A percentile compares a stretch with the other conserved stretches of the same genome.
phyloP scores from a whole-genome alignment of 83 land plant species.

The Diphasiastrum complanatum region DNA sequence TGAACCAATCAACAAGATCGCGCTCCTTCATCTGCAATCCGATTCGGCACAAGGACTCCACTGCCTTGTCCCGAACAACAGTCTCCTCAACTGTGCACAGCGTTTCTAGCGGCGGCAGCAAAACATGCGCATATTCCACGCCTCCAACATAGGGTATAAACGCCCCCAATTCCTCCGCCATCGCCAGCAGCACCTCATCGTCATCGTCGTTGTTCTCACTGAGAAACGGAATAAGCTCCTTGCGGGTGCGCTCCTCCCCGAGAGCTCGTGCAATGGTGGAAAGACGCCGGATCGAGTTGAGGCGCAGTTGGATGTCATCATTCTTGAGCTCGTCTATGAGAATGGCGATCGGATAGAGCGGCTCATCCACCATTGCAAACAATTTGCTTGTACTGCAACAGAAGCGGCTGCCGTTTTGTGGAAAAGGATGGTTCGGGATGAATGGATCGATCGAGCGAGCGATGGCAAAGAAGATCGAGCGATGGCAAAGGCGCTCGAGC shows the following conservation, averaged over 20 bases:
- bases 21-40: conserved; percentile 84
- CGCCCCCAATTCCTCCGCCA: conserved; percentile 92
- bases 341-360: conserved; percentile 83
- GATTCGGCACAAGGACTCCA: conserved; percentile 76
- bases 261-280: conserved; percentile 93
- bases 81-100: conserved; percentile 92
- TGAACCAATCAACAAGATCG: conserved; percentile 80
- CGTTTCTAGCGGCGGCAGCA: conserved; percentile 85
- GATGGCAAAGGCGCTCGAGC: no score
- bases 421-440: no score
- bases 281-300: conserved; percentile 86
- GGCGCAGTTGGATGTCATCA: conserved; percentile 84
- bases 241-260: conserved; percentile 87
- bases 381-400: no score
- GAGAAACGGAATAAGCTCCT: conserved; percentile 84
- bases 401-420: no score
- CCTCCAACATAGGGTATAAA: conserved; percentile 92
- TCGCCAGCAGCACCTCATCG: conserved; percentile 89
- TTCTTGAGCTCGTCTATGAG: conserved; percentile 86
- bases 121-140: conserved; percentile 77
- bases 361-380: conserved; percentile 80
- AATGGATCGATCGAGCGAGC: no score
- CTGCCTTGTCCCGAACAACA: conserved; percentile 89
- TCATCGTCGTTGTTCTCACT: conserved; percentile 94
- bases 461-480: no score